Percentiles rank a stretch among this genome's conserved stretches.
phyloP scores from a whole-genome alignment of 208 protist genomes.

The Trypanosoma boissoni region DNA sequence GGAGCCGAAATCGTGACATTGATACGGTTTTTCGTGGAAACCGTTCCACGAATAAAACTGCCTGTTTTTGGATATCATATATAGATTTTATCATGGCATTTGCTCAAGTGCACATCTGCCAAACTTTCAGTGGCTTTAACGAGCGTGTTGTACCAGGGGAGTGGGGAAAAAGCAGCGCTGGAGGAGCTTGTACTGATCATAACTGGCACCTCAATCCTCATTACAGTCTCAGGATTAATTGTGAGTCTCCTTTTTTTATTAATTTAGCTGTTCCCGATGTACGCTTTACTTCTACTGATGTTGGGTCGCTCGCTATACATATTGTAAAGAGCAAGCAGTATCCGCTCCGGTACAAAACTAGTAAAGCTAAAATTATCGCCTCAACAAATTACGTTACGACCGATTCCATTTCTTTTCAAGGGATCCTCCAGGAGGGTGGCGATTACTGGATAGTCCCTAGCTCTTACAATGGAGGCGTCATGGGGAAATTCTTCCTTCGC shows the following conservation, averaged over 20 bases:
- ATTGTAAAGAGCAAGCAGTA: conserved; percentile 57
- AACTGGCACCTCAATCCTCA: conserved; percentile 81
- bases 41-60: neutral
- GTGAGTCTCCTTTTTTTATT: conserved; percentile 47
- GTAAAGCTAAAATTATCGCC: conserved; percentile 16
- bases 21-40: conserved; percentile 34
- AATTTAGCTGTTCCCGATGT: conserved; percentile 61
- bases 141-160: conserved; percentile 43
- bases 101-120: conserved; percentile 60
- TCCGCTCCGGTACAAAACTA: conserved; percentile 39
- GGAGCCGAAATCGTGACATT: conserved; percentile 61
- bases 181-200: conserved; percentile 36
- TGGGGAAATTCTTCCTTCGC: conserved; percentile 56
- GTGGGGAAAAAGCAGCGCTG: conserved; percentile 55
- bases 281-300: conserved; percentile 37
- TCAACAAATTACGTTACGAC: conserved; percentile 42
- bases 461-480: conserved; percentile 38
- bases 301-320: conserved; percentile 62
- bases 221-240: conserved; percentile 48
- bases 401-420: conserved; percentile 63
- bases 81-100: conserved; percentile 67
- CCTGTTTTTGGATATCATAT: conserved; percentile 86
- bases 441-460: conserved; percentile 85
- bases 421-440: conserved; percentile 42
- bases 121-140: conserved; percentile 50